Base-by-base conservation (phyloP, 1,284 basidiomycete genomes). In the Phylloporus sp. region DNA sequence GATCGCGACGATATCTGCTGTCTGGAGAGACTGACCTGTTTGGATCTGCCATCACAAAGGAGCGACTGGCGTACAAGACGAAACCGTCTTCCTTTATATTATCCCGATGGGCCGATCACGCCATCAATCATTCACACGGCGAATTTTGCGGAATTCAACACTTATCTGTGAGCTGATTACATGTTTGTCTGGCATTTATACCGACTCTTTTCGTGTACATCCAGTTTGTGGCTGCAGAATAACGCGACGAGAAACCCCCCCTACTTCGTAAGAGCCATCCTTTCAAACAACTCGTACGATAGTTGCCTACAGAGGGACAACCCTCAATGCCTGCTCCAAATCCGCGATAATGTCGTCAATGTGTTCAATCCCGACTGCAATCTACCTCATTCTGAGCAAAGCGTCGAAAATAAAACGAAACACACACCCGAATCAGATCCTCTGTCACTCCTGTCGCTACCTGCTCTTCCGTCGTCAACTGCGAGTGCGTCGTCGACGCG, bases 271-370 rank as follows among this genome's bases (percentile, higher is more conserved):
- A n/a, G n/a, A n/a, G n/a, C n/a, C n/a, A n/a, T n/a, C n/a, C n/a
- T n/a, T n/a, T n/a, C n/a, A n/a, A n/a, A n/a, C n/a, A n/a, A n/a
- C n/a, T n/a, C n/a, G n/a, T n/a, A n/a, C n/a, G n/a, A n/a, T n/a
- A n/a, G n/a, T 15, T 12, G 27, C 14, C 58, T 19, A 25, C 23
- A 6, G 25, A n/a, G 37, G n/a, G 7, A 58, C n/a, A 37, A 25
- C 57, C 23, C n/a, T 11, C 39, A 71, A 25, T 7, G 74, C 72
- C 49, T 70, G 70, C 68, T 89, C 88, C 74, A 95, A 93, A 80
- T 96, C 94, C 23, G 91, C 92, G 71, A 94, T 91, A 77, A 95
- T 94, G 75, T 95, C 93, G 52, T 84, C 84, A 71, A 95, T 93
- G 72, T 89, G 89, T 81, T 96, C 94, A 72, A 93, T 93, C 35